Conservation (phyloP, 768 basidiomycete species). For the Russula emetica region DNA sequence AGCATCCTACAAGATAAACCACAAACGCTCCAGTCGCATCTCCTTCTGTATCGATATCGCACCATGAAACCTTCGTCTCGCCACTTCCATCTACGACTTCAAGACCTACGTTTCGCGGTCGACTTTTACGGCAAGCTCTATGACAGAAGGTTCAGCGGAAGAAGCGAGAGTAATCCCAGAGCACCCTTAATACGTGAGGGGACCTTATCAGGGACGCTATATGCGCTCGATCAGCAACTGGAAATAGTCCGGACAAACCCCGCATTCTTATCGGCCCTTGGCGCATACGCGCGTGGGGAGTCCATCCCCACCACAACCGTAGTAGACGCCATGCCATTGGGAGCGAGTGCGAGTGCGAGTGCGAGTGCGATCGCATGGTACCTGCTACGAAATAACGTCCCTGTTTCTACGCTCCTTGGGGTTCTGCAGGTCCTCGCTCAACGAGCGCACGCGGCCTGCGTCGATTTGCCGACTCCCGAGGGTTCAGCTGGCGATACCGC, state of each 20-base stretch:
- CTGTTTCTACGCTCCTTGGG: conserved; percentile 61
- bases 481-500: conserved; percentile 40
- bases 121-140: conserved; percentile 77
- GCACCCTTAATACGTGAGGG: conserved; percentile 69
- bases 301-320: conserved; percentile 31
- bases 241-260: conserved; percentile 42
- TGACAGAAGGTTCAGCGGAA: conserved; percentile 69
- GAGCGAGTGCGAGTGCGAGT: conserved; percentile 34
- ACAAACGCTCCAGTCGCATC: conserved; percentile 66
- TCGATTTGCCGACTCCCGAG: conserved; percentile 46
- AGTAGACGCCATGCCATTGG: conserved; percentile 7
- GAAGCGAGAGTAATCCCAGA: conserved; percentile 58
- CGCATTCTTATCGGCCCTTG: conserved; percentile 43
- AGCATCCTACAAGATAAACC: conserved; percentile 90
- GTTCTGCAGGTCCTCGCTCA: conserved; percentile 58
- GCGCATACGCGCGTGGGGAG: conserved; percentile 56
- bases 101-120: conserved; percentile 68
- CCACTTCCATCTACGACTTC: conserved; percentile 63
- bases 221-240: conserved; percentile 57
- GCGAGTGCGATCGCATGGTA: conserved; percentile 63
- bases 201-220: conserved; percentile 60
- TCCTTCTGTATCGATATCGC: conserved; percentile 67
- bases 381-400: conserved; percentile 62
- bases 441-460: conserved; percentile 57
- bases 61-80: conserved; percentile 52